Percentiles rank a stretch among this genome's conserved stretches.
Evolutionary conservation across 2,329 filamentous ascomycete species (phyloP).

Genomic region (Phialemoniopsis sp.): DNA sequence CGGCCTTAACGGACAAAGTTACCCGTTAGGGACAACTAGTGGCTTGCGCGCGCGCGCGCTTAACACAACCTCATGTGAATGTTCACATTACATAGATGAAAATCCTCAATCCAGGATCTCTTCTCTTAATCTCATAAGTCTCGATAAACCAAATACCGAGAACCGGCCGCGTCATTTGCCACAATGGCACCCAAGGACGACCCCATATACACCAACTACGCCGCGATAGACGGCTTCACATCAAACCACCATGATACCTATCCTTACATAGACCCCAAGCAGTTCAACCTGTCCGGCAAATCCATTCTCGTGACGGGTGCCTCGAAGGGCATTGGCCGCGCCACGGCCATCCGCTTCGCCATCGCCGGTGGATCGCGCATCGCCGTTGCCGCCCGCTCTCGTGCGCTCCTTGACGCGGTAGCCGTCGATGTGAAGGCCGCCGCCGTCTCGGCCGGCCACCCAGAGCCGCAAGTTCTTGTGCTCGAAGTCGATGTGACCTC

Average conservation of each 20-base stretch:
- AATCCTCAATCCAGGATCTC: no score
- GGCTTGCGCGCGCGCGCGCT: no score
- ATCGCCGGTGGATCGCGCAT: not conserved
- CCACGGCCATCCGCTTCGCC: conserved; percentile 1
- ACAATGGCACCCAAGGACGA: no score
- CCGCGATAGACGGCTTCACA: no score
- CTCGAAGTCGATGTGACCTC: conserved; percentile 27
- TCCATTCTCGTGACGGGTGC: conserved; percentile 2
- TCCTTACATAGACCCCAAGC: not conserved
- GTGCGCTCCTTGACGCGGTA: conserved; percentile 34
- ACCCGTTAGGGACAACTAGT: no score
- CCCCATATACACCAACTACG: no score
- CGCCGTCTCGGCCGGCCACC: conserved; percentile 17
- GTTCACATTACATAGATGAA: no score
- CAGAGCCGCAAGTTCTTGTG: conserved; percentile 18
- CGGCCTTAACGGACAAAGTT: no score
- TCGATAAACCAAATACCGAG: no score
- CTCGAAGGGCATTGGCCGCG: conserved; percentile 2
- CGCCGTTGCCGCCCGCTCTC: conserved; percentile 1
- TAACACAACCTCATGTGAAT: no score
- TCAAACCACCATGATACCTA: conserved; percentile 1
- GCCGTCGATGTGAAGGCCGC: conserved; percentile 27
- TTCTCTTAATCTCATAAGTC: no score
- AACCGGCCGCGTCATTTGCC: no score
- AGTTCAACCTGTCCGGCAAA: conserved; percentile 1